phyloP scores from a whole-genome alignment of 768 basidiomycete species.

The Boletus pseudo-olivaceus region DNA sequence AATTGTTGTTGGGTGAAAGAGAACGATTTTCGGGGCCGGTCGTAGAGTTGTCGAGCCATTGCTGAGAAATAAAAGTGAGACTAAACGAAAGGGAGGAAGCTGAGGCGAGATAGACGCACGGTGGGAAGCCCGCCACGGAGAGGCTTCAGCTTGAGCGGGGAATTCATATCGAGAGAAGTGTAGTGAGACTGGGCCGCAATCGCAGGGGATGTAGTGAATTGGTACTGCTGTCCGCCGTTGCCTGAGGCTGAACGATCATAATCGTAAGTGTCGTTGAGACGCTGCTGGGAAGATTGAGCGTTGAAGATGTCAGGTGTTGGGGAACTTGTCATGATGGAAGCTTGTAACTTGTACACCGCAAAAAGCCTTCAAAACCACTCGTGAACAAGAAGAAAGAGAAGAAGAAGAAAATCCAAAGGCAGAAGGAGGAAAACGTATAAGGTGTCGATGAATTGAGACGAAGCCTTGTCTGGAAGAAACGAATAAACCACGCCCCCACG shows the following conservation, averaged over 20 bases:
- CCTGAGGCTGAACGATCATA: slow-evolving; percentile 59
- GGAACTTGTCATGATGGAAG: slow-evolving; percentile 68
- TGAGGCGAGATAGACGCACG: slow-evolving; percentile 42
- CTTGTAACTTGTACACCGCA: slow-evolving; percentile 12
- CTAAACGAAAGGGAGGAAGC: slow-evolving; percentile 19
- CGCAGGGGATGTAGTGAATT: slow-evolving; percentile 62
- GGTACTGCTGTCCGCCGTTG: slow-evolving; percentile 59
- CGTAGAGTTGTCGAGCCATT: slow-evolving; percentile 75
- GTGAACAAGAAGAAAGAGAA: slow-evolving; percentile 30
- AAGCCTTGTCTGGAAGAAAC: slow-evolving; percentile 14
- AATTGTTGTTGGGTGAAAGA: slow-evolving; percentile 82
- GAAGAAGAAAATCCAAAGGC: slow-evolving; percentile 27
- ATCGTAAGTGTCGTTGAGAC: slow-evolving; percentile 84
- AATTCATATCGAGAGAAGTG: slow-evolving; percentile 53
- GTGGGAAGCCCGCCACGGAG: slow-evolving; percentile 66
- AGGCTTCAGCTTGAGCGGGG: slow-evolving; percentile 74
- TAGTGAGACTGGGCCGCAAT: slow-evolving; percentile 51
- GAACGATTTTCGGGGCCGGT: slow-evolving; percentile 65
- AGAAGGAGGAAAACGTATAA: slow-evolving; percentile 27
- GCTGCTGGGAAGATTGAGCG: slow-evolving; percentile 61
- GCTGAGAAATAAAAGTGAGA: slow-evolving; percentile 43
- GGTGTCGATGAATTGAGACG: slow-evolving; percentile 4
- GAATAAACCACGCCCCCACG: slow-evolving; percentile 31
- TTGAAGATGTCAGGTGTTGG: slow-evolving; percentile 77
- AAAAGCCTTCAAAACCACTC: slow-evolving; percentile 26